Percentiles rank a stretch among this genome's conserved stretches.
Conservation (phyloP, 345 rosid species). For the Pseudoturritis turrita region DNA sequence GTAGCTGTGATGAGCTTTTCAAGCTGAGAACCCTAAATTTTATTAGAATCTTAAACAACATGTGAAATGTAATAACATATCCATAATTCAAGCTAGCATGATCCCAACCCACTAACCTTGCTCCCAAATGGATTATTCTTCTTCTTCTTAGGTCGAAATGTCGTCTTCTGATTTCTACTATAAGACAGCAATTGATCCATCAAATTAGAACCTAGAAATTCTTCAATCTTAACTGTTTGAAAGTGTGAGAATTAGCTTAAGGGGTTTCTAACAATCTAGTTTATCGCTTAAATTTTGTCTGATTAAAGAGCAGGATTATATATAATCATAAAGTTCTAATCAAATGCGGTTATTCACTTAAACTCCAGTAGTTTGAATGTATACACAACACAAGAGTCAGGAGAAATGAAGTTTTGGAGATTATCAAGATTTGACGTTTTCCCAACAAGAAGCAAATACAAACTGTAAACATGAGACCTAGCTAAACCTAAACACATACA, state of each 20-base stretch:
- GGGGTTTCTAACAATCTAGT: not conserved
- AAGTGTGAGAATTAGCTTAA: not conserved
- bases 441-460: not conserved
- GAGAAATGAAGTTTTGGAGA: not conserved
- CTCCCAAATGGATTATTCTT: conserved; percentile 53
- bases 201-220: not conserved
- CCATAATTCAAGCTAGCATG: not conserved
- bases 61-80: not conserved
- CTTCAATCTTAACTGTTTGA: not conserved
- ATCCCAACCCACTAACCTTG: conserved; percentile 44
- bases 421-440: not conserved
- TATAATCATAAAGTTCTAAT: not conserved
- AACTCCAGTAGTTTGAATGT: too few species aligned
- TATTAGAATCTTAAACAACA: not conserved
- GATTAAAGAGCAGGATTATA: not conserved
- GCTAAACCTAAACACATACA: not conserved
- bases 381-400: not conserved
- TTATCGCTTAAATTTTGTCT: not conserved
- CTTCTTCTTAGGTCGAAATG: conserved; percentile 63
- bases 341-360: not conserved
- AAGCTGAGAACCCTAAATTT: conserved; percentile 65
- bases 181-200: conserved; percentile 11
- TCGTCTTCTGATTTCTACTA: conserved; percentile 57
- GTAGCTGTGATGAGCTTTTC: conserved; percentile 66
- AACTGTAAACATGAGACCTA: not conserved